Evolutionary conservation across 2,329 filamentous ascomycete species (phyloP).

Genomic region (Trichoderma sp.): DNA sequence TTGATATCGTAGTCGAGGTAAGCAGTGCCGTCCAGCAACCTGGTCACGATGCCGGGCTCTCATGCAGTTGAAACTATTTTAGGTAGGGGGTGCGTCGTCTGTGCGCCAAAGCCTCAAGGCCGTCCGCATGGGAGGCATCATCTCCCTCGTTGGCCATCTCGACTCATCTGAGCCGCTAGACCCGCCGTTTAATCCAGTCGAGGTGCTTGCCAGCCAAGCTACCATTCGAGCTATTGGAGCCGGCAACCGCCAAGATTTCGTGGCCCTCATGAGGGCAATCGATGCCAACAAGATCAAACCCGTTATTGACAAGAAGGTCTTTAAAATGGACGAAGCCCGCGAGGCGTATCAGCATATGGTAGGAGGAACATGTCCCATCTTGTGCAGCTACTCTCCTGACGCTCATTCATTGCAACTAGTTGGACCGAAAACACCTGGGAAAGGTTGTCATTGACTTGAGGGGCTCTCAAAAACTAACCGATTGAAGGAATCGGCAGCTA

Average conservation of each 20-base stretch:
- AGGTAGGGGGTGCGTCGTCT: background rate
- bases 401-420: background rate
- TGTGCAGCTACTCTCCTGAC: background rate
- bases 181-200: background rate
- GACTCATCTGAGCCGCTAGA: background rate
- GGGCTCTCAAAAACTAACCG: background rate
- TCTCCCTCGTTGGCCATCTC: background rate
- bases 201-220: background rate
- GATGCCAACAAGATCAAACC: background rate
- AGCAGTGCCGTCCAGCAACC: background rate
- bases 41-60: background rate
- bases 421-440: background rate
- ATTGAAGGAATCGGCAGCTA: background rate
- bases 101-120: background rate
- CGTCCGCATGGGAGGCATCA: background rate
- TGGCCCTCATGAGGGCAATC: background rate
- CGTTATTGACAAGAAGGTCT: background rate
- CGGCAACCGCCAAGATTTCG: background rate
- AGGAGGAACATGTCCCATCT: background rate
- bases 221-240: background rate
- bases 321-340: background rate
- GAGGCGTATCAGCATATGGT: background rate
- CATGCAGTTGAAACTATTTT: background rate
- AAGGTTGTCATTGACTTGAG: background rate
- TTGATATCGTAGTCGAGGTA: background rate